Evolutionary conservation across 257 asterid species (phyloP).

Genomic region (Lithospermum erythrorhizon): DNA sequence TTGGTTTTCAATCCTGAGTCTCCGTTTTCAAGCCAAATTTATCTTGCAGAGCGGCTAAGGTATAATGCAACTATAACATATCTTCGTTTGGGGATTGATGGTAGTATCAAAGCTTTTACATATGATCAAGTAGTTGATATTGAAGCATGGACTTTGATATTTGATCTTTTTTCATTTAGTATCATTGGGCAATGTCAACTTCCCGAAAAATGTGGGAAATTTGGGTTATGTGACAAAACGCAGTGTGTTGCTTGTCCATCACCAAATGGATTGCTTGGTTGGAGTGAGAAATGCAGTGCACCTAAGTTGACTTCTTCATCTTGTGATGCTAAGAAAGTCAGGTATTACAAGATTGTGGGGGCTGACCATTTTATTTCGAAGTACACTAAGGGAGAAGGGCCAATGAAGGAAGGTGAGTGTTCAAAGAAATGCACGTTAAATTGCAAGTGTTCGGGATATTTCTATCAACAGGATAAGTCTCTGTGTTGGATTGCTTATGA

Average conservation of each 20-base stretch:
- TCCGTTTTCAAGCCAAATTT: neutral
- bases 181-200: conserved; percentile 9
- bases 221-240: conserved; percentile 13
- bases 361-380: conserved; percentile 13
- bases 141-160: conserved; percentile 14
- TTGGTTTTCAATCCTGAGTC: conserved; percentile 10
- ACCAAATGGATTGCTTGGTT: conserved; percentile 17
- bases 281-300: conserved; percentile 15
- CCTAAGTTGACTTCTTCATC: conserved; percentile 15
- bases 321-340: conserved; percentile 7
- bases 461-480: conserved; percentile 13
- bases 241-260: conserved; percentile 20
- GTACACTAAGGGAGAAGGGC: conserved; percentile 18
- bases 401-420: conserved; percentile 9
- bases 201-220: conserved; percentile 16
- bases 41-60: conserved; percentile 13
- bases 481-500: conserved; percentile 4
- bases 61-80: conserved; percentile 32
- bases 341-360: conserved; percentile 14
- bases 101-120: conserved; percentile 28
- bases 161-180: neutral
- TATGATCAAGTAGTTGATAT: neutral
- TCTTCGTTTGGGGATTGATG: conserved; percentile 38
- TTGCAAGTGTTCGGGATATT: conserved; percentile 18
- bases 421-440: conserved; percentile 14